Conservation (phyloP, 1,139 yeast genomes). For the Saccharomyces hybrid region DNA sequence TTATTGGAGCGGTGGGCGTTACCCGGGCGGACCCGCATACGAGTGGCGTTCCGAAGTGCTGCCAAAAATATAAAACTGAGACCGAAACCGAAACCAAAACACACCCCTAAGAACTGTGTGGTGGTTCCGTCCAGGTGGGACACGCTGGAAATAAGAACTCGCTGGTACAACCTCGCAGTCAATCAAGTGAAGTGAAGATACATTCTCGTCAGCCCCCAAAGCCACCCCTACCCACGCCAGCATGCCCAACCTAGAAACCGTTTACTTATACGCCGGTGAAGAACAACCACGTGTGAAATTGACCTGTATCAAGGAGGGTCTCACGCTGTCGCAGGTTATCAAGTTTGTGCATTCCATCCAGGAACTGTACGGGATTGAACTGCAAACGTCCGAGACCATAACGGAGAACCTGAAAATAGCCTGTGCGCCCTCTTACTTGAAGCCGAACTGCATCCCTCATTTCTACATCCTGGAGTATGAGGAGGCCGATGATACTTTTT, state of each 20-base stretch:
- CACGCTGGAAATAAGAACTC: constrained; percentile 1
- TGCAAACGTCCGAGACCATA: constrained; percentile 22
- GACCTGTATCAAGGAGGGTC: constrained; percentile 16
- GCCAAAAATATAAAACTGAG: neutral
- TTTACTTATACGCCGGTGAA: constrained; percentile 25
- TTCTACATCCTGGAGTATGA: constrained; percentile 25
- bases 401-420: constrained; percentile 26
- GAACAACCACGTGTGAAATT: constrained; percentile 21
- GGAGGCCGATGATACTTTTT: constrained; percentile 14
- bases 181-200: neutral
- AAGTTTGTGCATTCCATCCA: constrained; percentile 20
- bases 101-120: neutral
- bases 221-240: no score
- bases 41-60: neutral
- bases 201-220: neutral
- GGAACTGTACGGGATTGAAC: constrained; percentile 21
- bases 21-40: neutral
- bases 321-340: constrained; percentile 11
- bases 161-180: neutral
- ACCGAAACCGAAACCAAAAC: neutral
- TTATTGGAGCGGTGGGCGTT: neutral
- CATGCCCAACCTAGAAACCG: constrained; percentile 9
- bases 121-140: no score
- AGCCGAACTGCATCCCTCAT: constrained; percentile 9
- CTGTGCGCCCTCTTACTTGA: constrained; percentile 11